phyloP scores from a whole-genome alignment of 202 grass and related monocot genomes.

The Panicum hallii region DNA sequence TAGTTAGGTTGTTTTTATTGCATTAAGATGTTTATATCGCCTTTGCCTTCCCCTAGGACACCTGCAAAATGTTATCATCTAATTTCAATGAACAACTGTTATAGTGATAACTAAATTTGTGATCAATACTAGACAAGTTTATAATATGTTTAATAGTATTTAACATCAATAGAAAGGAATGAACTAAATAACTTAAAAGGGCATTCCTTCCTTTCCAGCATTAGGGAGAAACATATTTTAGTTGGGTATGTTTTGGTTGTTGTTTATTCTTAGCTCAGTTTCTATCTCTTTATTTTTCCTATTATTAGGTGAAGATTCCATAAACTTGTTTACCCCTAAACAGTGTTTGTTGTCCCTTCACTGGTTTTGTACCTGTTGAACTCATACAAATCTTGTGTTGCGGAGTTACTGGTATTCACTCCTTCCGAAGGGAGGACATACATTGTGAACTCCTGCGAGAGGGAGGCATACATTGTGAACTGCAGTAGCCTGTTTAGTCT shows the following conservation, averaged over 20 bases:
- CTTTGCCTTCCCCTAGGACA: not conserved
- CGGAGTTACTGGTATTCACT: not conserved
- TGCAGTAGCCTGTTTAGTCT: not conserved
- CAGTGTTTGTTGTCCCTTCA: not conserved
- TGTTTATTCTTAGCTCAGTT: not conserved
- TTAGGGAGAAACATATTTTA: slow-evolving; percentile 1
- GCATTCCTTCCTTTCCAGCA: not conserved
- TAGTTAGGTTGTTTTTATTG: not conserved
- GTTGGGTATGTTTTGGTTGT: slow-evolving; percentile 9
- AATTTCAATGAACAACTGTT: not conserved
- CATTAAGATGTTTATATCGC: not conserved
- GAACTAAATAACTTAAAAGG: not conserved
- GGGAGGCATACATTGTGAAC: not conserved
- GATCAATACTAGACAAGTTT: not conserved
- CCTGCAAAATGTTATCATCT: not conserved
- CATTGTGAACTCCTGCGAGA: no score
- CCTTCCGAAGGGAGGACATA: not conserved
- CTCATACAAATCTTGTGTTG: not conserved
- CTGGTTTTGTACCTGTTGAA: not conserved
- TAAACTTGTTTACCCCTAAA: not conserved
- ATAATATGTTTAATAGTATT: not conserved
- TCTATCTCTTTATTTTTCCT: not conserved
- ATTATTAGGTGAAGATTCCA: not conserved
- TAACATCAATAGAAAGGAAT: not conserved
- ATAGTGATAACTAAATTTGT: not conserved